Evolutionary conservation across 805 yeast genomes (phyloP).

Genomic region (Saturnispora besseyi): DNA sequence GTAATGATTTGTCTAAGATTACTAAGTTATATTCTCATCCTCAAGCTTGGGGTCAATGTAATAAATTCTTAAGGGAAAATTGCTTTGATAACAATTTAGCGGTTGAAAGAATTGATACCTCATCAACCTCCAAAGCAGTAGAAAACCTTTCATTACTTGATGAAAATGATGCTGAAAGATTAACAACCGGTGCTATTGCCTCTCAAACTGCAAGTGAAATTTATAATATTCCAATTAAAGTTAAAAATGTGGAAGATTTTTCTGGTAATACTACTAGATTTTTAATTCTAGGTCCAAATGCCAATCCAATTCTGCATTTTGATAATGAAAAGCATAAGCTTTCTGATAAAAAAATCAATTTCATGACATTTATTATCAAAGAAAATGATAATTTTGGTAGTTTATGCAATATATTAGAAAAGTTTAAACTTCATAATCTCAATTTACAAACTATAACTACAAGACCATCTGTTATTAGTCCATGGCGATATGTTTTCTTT

Average conservation of each 20-base stretch:
- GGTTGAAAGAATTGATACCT: slow-evolving; percentile 51
- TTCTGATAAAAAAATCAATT: slow-evolving; percentile 31
- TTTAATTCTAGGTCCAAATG: slow-evolving; percentile 46
- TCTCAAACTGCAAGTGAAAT: slow-evolving; percentile 57
- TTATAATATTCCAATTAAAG: slow-evolving; percentile 47
- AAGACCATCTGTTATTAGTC: slow-evolving; percentile 56
- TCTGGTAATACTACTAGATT: slow-evolving; percentile 80
- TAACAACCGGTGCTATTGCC: slow-evolving; percentile 61
- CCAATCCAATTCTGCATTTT: slow-evolving; percentile 10
- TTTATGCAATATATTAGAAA: slow-evolving; percentile 52
- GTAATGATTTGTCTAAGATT: slow-evolving; percentile 37
- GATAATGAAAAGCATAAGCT: slow-evolving; percentile 1
- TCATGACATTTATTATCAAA: slow-evolving; percentile 57
- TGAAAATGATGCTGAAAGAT: slow-evolving; percentile 23
- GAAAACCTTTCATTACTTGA: slow-evolving; percentile 38
- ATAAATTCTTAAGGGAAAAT: slow-evolving; percentile 39
- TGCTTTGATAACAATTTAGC: slow-evolving; percentile 25
- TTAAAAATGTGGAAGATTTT: slow-evolving; percentile 58
- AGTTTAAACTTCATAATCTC: slow-evolving; percentile 45
- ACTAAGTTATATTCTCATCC: slow-evolving; percentile 79
- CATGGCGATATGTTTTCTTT: slow-evolving; percentile 81
- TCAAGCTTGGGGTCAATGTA: slow-evolving; percentile 95
- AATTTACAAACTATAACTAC: slow-evolving; percentile 68
- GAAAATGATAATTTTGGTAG: slow-evolving; percentile 65
- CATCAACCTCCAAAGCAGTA: slow-evolving; percentile 84